phyloP scores from a whole-genome alignment of 164 flowering plant genomes.

The Malania oleifera region DNA sequence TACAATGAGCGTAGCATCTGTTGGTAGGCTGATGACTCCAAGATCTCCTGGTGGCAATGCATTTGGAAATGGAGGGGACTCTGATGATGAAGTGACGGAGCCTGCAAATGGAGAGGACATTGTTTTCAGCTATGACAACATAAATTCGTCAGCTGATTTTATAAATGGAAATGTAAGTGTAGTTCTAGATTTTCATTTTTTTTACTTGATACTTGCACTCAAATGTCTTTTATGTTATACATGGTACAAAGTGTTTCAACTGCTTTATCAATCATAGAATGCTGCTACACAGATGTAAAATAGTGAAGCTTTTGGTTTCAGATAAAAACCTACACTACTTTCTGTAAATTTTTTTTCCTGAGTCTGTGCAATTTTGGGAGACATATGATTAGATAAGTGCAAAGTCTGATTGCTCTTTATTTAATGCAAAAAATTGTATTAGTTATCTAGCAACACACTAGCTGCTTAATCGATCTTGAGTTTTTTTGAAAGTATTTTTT shows the following conservation, averaged over 20 bases:
- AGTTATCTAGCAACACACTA: too few relatives aligned
- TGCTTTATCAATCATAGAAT: background rate
- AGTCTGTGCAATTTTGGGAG: too few relatives aligned
- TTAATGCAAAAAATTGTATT: too few relatives aligned
- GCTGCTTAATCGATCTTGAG: too few relatives aligned
- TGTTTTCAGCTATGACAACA: slow-evolving; percentile 15
- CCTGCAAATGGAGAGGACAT: slow-evolving; percentile 27
- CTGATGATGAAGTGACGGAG: slow-evolving; percentile 50
- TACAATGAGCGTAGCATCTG: slow-evolving; percentile 25
- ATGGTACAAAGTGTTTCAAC: background rate
- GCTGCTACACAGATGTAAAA: background rate
- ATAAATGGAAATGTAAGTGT: slow-evolving; percentile 2
- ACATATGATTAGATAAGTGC: too few relatives aligned
- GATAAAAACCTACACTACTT: background rate
- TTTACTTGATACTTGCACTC: background rate
- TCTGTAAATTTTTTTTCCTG: background rate
- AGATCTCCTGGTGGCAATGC: slow-evolving; percentile 33
- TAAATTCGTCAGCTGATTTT: slow-evolving; percentile 13
- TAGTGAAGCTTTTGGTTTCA: background rate
- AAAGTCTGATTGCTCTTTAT: too few relatives aligned
- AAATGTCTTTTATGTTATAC: too few relatives aligned
- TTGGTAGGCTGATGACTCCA: slow-evolving; percentile 40
- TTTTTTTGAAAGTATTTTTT: too few relatives aligned
- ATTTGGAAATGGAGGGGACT: slow-evolving; percentile 41
- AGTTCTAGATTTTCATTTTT: background rate